A percentile compares a stretch with the other conserved stretches of the same genome.
These are phyloP conservation scores for Colletotrichum camelliae DNA, from an alignment of 2,329 filamentous ascomycete genomes.

Conservation along the genomic window DNA sequence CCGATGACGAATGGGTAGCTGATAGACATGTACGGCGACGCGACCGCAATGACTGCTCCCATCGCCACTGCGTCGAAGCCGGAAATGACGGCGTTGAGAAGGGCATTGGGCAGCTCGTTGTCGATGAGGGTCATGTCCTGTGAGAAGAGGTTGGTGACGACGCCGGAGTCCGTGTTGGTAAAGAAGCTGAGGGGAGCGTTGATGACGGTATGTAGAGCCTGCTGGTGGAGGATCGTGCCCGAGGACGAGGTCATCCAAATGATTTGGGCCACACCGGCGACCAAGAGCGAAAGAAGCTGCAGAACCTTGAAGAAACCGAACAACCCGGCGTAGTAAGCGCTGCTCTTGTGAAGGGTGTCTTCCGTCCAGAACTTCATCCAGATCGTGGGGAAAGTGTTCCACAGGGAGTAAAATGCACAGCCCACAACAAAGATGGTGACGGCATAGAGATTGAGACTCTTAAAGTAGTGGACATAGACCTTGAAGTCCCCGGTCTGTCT, in stretches of 20 bases:
- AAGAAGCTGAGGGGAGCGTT: conserved; percentile 42
- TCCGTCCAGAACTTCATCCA: conserved; percentile 38
- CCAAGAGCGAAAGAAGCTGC: conserved; percentile 20
- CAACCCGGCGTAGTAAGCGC: conserved; percentile 24
- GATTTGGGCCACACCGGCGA: conserved; percentile 22
- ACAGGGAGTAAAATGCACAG: conserved; percentile 14
- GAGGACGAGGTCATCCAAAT: conserved; percentile 25
- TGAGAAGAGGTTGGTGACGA: conserved; percentile 42
- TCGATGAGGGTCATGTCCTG: conserved; percentile 43
- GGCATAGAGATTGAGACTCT: conserved; percentile 2
- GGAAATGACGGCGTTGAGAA: conserved; percentile 28
- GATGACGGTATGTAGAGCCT: conserved; percentile 26
- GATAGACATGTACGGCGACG: conserved; percentile 45
- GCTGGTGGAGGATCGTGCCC: conserved; percentile 27
- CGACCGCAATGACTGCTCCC: conserved; percentile 45
- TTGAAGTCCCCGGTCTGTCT: conserved; percentile 24
- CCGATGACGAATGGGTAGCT: conserved; percentile 49
- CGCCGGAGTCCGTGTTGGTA: conserved; percentile 38
- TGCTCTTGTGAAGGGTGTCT: conserved; percentile 20
- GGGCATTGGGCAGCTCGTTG: conserved; percentile 32
- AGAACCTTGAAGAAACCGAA: conserved; percentile 22
- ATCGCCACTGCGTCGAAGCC: conserved; percentile 37
- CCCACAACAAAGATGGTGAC: neutral
- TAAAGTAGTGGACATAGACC: conserved; percentile 29
- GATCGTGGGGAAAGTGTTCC: conserved; percentile 26